Evolutionary conservation across 139 green algal genomes (phyloP), one percentile per base, ranked within the genome.

Genomic region (Chlamydomonas sp.): DNA sequence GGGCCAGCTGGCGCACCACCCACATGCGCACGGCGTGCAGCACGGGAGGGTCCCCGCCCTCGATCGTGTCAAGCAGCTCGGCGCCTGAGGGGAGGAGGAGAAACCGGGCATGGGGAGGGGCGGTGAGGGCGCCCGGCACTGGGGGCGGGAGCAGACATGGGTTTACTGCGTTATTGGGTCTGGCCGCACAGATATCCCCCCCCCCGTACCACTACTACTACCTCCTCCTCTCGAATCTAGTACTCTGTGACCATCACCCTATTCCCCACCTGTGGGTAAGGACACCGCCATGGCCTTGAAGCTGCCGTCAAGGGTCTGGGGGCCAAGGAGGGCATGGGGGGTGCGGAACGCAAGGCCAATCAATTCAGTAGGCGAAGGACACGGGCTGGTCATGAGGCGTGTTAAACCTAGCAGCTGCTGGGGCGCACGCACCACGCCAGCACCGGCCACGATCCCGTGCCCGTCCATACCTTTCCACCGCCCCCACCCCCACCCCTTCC

Each of bases 31-130:
- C 96, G 78, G 94, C 77, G 86, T 97, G 88, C 60, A 97, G 79
- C 10, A 95, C 80, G 10, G 93, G 80, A 1, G 97, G 97, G 90
- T 99, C 96, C 14, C 93, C 95, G 12, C 83, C 89, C 1, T 89
- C 88, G n/a, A 97, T 92, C 31, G 91, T 67, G 79, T 97, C 96
- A 0, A 96, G 76, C 20, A 99, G 91, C 91, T 99, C 97, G 62
- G 77, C 92, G 80, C 87, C 79, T 57, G 89, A 75, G 1, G 95
- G 96, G 78, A 98, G 89, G n/a, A 77, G 84, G 74, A 58, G 69
- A 14, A 49, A 49, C 31, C 31, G 71, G 2, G 71, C n/a, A 73
- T 9, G 71, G n/a, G 58, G 5, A 73, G 10, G 67, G 5, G 67
- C 5, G 69, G 69, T 6, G 16, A 18, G 31, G 31, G 12, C 20